Percentiles rank a stretch among this genome's conserved stretches.
Evolutionary conservation across 2,329 filamentous ascomycete genomes (phyloP).

Genomic region (Penicillium sp.): DNA sequence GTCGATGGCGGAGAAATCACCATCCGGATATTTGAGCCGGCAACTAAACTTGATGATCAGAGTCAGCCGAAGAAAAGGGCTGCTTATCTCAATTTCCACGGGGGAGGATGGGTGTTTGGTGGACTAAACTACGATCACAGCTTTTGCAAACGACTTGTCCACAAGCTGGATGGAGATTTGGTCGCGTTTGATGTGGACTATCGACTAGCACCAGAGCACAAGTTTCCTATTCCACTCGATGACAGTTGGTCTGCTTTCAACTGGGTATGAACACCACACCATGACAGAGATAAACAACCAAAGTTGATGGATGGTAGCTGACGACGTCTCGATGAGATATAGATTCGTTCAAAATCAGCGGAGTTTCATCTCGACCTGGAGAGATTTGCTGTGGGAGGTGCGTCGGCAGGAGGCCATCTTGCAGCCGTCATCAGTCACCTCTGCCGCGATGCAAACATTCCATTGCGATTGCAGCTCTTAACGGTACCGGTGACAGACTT

Average conservation of each 20-base stretch:
- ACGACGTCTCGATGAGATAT: constrained; percentile 1
- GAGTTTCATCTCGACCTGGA: constrained; percentile 38
- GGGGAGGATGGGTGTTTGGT: constrained; percentile 48
- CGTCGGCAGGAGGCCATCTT: constrained; percentile 44
- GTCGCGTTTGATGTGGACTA: constrained; percentile 50
- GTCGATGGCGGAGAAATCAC: constrained; percentile 43
- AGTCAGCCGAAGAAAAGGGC: constrained; percentile 34
- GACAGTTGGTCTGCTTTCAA: constrained; percentile 45
- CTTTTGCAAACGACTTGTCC: constrained; percentile 44
- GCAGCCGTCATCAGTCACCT: constrained; percentile 41
- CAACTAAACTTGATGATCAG: constrained; percentile 25
- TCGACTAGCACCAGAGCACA: constrained; percentile 42
- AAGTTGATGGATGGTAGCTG: neutral
- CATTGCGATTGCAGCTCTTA: constrained; percentile 40
- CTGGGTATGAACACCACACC: constrained; percentile 30
- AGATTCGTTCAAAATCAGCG: constrained; percentile 35
- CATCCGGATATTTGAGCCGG: constrained; percentile 44
- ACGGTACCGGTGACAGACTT: constrained; percentile 41
- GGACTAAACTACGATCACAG: constrained; percentile 41
- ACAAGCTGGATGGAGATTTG: constrained; percentile 38
- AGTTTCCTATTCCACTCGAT: constrained; percentile 40
- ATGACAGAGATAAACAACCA: too few species aligned
- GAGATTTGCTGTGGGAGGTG: constrained; percentile 41
- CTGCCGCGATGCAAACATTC: constrained; percentile 39
- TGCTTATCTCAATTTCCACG: constrained; percentile 46